Evolutionary conservation across 352 stramenopile genomes (phyloP), one percentile per base, ranked within the genome.

Genomic region (Phytophthora vignae): DNA sequence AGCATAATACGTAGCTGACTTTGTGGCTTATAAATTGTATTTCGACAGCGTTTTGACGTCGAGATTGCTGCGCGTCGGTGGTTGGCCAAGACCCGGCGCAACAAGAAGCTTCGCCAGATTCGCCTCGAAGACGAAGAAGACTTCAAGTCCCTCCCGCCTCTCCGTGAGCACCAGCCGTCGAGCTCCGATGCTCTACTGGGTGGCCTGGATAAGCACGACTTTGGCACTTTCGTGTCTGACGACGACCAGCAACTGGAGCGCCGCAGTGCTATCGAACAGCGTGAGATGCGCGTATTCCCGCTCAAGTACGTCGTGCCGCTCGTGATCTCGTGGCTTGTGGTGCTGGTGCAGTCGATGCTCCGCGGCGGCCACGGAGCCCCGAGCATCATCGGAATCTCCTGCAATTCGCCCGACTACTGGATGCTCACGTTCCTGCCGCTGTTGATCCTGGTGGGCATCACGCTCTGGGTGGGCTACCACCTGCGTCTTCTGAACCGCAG

Each of bases 381-480:
- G 1, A 93, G 85, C 46, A 69, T 94, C 22, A 74, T 99, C 42
- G 97, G 97, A 60, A 94, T 99, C 52, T 67, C 85, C n/a, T 99
- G 97, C 78, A 96, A 95, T 66, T 98, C 91, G 11, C 52, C 64
- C 33, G 64, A 74, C 17, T 99, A 99, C 79, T 99, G 97, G 97
- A 60, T 96, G 36, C 66, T 98, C 31, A 98, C 97, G 55, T 50
- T 91, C 2, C 29, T 96, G 29, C 93, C 98, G 14, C 69, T 98
- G 6, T 67, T 78, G 29, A 78, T 95, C 36, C 88, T 98, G 48
- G 60, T 94, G 2, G 50, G 61, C 3, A 78, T 95, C 42, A 87
- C 81, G 27, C 70, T 84, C 40, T 81, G 76, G 61, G 79, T 93
- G 5, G 88, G 88, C 0, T 73, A 86, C 40, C 70, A 78, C 3